Percentiles rank a stretch among this genome's conserved stretches.
Evolutionary conservation across 192 early-diverging fungal genomes (phyloP).

Genomic region (Entomortierella chlamydospora): DNA sequence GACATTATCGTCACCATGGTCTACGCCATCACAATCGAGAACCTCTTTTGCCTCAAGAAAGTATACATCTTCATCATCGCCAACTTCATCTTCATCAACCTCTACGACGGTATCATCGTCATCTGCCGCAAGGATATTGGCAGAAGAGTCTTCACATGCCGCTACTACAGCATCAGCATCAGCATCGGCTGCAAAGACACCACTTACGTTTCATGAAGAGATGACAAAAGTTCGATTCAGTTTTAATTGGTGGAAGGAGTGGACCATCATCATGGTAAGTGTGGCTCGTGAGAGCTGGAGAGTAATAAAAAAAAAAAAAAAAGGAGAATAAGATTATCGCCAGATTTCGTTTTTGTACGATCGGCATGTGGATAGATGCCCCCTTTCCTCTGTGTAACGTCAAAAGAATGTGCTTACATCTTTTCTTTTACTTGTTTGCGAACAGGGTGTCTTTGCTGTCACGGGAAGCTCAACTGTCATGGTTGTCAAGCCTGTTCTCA

Average conservation of each 20-base stretch:
- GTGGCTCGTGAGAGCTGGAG: too few relatives aligned
- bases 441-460: constrained; percentile 52
- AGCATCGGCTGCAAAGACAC: neutral
- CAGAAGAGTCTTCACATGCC: constrained; percentile 6
- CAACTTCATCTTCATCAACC: constrained; percentile 14
- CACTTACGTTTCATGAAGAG: constrained; percentile 46
- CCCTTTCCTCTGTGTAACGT: neutral
- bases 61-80: constrained; percentile 14
- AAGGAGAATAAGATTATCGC: too few relatives aligned
- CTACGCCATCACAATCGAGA: neutral
- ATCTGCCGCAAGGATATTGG: constrained; percentile 16
- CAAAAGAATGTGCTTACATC: neutral
- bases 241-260: constrained; percentile 52
- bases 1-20: neutral
- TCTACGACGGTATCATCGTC: neutral
- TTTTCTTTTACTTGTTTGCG: constrained; percentile 4
- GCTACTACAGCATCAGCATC: neutral
- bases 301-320: too few relatives aligned
- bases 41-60: neutral
- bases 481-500: constrained; percentile 53
- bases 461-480: constrained; percentile 59
- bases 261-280: constrained; percentile 51
- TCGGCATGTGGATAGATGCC: neutral
- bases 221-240: constrained; percentile 49
- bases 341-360: neutral